Base-by-base conservation (phyloP, 2,329 filamentous ascomycete species). In the Cucurbitaria berberidis region DNA sequence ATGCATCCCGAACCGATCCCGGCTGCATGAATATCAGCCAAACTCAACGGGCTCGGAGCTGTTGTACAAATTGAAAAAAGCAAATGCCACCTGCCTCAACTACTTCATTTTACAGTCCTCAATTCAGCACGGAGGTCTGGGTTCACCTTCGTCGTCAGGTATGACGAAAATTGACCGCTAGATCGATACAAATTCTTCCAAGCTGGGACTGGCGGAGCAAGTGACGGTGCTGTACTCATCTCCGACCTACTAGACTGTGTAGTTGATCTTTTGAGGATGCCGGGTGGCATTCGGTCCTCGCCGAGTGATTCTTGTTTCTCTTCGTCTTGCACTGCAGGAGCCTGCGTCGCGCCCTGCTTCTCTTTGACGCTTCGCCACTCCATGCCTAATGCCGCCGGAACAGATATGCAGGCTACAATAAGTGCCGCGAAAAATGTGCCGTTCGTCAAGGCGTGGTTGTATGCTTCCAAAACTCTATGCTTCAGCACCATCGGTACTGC, bases 291-390 rank as follows among this genome's bases (percentile, higher is more conserved):
- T 9, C 27, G 18, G 10, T 38, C n/a, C 13, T 38, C 39, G 11
- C 15, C 15, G 5, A 7, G 13, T 13, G 21, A 22, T n/a, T 50
- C 41, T 24, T 44, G 38, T 38, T 56, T 60, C 40, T 64, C 61
- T 36, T 59, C 57, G 21, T 63, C 56, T 39, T 46, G 41, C 15
- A 24, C 11, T 30, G 45, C 38, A 18, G 36, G 15, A 9, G 21
- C 15, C 5, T 29, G 11, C 9, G 46, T 26, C 6, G 48, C 26
- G 7, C 34, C 43, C 32, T 55, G 46, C 5, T 52, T 57, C 18
- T 81, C 82, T 74, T 88, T 89, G 49, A 89, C 84, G 58, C 80
- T 88, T 61, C 78, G 80, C 86, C 86, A 89, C 71, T 89, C 85
- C 73, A 89, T 82, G 1, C 75, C 72, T 1, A 81, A 55, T 0